Conservation (phyloP, 2,329 filamentous ascomycete species). For the Verticillium nubilum region DNA sequence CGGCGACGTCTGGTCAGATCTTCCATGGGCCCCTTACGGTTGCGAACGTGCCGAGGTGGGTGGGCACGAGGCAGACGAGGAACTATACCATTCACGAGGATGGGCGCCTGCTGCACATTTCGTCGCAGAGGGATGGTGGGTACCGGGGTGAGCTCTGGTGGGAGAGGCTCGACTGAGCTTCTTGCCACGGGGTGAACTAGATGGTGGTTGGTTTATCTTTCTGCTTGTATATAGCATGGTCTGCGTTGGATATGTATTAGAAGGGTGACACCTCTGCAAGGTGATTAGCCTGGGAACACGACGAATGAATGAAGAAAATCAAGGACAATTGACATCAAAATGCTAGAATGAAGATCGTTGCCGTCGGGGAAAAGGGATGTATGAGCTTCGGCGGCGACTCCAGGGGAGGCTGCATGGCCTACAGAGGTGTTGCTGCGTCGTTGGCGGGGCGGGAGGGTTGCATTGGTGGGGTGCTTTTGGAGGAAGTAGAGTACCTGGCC, state of each 20-base stretch:
- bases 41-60: slow-evolving; percentile 19
- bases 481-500: too few relatives aligned
- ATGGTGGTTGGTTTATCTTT: too few relatives aligned
- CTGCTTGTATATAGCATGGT: too few relatives aligned
- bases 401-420: not conserved
- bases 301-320: not conserved
- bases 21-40: slow-evolving; percentile 19
- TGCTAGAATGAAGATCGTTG: not conserved
- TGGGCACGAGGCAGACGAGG: slow-evolving; percentile 13
- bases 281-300: not conserved
- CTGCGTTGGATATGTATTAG: too few relatives aligned
- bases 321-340: not conserved
- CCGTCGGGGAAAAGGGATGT: not conserved
- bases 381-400: not conserved
- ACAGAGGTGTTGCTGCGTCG: not conserved
- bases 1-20: slow-evolving; percentile 14
- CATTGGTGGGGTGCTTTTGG: too few relatives aligned
- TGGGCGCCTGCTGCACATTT: slow-evolving; percentile 6
- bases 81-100: slow-evolving; percentile 15
- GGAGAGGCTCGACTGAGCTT: slow-evolving; percentile 9
- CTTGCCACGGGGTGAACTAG: too few relatives aligned
- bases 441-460: not conserved
- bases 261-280: too few relatives aligned
- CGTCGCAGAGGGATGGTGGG: slow-evolving; percentile 6
- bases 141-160: slow-evolving; percentile 12